Conservation (phyloP, 1,139 yeast species). For the Suhomyces ambrosiae region DNA sequence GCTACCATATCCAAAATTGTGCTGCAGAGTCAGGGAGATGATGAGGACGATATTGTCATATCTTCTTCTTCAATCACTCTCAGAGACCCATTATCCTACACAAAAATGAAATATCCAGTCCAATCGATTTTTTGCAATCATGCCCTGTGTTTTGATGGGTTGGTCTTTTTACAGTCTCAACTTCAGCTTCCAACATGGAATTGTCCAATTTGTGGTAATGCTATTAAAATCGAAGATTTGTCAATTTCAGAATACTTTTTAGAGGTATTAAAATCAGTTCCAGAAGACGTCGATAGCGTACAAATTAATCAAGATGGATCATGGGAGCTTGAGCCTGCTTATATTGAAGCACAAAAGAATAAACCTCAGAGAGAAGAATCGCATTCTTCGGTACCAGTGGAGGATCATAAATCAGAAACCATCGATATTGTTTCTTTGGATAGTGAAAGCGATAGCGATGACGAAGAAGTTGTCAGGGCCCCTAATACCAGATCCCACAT, state of each 20-base stretch:
- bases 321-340: slow-evolving; percentile 44
- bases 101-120: slow-evolving; percentile 62
- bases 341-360: slow-evolving; percentile 10
- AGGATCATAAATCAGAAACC: slow-evolving; percentile 9
- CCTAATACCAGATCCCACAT: too few species aligned
- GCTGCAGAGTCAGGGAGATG: slow-evolving; percentile 32
- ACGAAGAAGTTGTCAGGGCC: not conserved
- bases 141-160: slow-evolving; percentile 72
- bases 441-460: slow-evolving; percentile 26
- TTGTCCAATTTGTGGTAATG: slow-evolving; percentile 64
- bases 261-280: slow-evolving; percentile 49
- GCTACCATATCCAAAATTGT: slow-evolving; percentile 47
- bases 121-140: slow-evolving; percentile 64
- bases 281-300: slow-evolving; percentile 54
- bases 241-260: slow-evolving; percentile 62
- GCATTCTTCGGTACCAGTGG: slow-evolving; percentile 7
- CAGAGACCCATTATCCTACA: slow-evolving; percentile 65
- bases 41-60: slow-evolving; percentile 55
- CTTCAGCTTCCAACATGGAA: slow-evolving; percentile 64
- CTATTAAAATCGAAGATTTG: slow-evolving; percentile 50
- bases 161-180: slow-evolving; percentile 60
- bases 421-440: slow-evolving; percentile 29
- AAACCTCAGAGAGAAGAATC: slow-evolving; percentile 9
- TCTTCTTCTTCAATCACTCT: slow-evolving; percentile 59
- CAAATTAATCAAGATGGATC: slow-evolving; percentile 58